Evolutionary conservation across 441 rosid genomes (phyloP).

Genomic region (Bocquillonia castaneifolia): DNA sequence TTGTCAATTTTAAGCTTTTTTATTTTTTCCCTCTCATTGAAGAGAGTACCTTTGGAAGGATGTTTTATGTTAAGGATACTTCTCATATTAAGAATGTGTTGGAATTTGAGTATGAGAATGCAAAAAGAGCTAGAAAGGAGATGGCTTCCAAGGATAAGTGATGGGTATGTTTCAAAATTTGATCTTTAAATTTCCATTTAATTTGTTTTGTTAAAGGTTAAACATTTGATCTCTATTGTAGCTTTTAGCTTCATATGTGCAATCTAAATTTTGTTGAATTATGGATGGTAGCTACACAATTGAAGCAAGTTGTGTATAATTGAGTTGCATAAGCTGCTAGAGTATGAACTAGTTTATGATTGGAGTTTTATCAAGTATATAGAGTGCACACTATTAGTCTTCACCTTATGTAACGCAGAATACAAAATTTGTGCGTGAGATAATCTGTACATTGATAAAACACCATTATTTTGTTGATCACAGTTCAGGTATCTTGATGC

Average conservation of each 20-base stretch:
- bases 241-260: too few species aligned
- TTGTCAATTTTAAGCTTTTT: slow-evolving; percentile 50
- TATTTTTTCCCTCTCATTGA: slow-evolving; percentile 63
- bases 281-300: too few species aligned
- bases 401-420: not conserved
- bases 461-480: too few species aligned
- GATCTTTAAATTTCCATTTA: not conserved
- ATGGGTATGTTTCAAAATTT: slow-evolving; percentile 30
- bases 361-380: not conserved
- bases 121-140: slow-evolving; percentile 62
- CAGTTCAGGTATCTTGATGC: too few species aligned
- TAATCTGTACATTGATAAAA: too few species aligned
- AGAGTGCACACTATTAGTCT: not conserved
- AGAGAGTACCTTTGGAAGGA: slow-evolving; percentile 65
- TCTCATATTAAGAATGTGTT: slow-evolving; percentile 78
- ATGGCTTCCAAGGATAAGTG: slow-evolving; percentile 45
- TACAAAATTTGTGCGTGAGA: too few species aligned
- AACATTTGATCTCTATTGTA: too few species aligned
- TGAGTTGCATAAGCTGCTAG: not conserved
- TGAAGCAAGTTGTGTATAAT: too few species aligned
- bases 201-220: too few species aligned
- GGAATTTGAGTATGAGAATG: slow-evolving; percentile 89
- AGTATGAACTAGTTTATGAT: not conserved
- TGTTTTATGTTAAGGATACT: slow-evolving; percentile 77
- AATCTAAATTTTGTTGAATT: too few species aligned